Evolutionary conservation across 768 basidiomycete genomes (phyloP).

Genomic region (Suillus variegatus): DNA sequence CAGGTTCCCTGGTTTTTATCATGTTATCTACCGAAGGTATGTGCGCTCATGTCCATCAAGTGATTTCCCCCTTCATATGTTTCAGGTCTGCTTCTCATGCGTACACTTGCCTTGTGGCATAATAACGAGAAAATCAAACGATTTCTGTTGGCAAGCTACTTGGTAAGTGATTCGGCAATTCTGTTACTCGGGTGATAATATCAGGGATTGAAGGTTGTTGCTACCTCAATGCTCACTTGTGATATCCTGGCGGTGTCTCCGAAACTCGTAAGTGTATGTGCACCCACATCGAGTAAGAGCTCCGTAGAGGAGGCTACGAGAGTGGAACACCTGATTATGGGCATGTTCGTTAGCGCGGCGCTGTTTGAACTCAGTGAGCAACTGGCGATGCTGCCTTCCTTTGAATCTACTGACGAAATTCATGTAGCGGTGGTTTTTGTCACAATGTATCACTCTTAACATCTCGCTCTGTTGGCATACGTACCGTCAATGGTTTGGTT

Average conservation of each 20-base stretch:
- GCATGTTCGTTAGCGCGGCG: constrained; percentile 13
- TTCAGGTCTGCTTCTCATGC: constrained; percentile 15
- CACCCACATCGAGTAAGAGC: constrained; percentile 1
- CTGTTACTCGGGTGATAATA: not conserved
- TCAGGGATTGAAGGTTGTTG: constrained; percentile 4
- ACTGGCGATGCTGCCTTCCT: not conserved
- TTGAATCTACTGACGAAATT: not conserved
- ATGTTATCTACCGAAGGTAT: constrained; percentile 15
- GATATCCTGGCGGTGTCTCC: constrained; percentile 8
- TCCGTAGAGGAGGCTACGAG: constrained; percentile 8
- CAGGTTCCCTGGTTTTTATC: constrained; percentile 10
- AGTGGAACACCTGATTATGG: constrained; percentile 12
- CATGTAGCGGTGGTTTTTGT: constrained; percentile 4
- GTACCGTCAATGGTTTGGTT: not conserved
- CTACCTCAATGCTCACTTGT: constrained; percentile 12
- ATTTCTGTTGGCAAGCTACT: constrained; percentile 7
- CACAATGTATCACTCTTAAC: constrained; percentile 6
- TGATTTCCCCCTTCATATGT: not conserved
- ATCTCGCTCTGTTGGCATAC: not conserved
- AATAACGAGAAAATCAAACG: not conserved
- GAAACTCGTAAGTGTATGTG: constrained; percentile 9
- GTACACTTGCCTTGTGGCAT: constrained; percentile 15
- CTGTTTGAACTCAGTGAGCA: constrained; percentile 14
- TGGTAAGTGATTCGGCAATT: constrained; percentile 5
- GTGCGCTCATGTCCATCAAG: not conserved